Evolutionary conservation across 202 grass and related monocot genomes (phyloP).

Genomic region (Dendrocalamus latiflorus): DNA sequence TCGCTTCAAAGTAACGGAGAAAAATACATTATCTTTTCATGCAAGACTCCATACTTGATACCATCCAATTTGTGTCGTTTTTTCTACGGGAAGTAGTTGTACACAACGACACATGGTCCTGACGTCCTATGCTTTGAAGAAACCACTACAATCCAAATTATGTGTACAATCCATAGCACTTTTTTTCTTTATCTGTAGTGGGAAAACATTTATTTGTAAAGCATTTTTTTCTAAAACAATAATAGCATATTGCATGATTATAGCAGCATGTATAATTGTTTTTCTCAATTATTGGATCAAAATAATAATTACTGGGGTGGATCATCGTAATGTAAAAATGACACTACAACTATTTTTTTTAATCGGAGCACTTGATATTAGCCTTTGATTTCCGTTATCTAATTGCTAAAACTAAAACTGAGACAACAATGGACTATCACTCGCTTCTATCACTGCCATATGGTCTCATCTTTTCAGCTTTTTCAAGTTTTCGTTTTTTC

Average conservation of each 20-base stretch:
- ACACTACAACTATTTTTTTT: neutral
- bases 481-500: too few relatives aligned
- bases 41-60: neutral
- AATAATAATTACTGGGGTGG: too few relatives aligned
- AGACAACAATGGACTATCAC: neutral
- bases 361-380: neutral
- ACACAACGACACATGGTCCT: neutral
- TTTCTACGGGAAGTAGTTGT: neutral
- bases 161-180: neutral
- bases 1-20: slow-evolving; percentile 7
- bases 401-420: neutral
- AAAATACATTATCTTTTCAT: neutral
- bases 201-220: neutral
- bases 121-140: neutral
- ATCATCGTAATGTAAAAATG: neutral
- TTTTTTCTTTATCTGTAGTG: neutral
- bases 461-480: too few relatives aligned
- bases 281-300: neutral
- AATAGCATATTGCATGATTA: neutral
- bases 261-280: neutral
- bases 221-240: neutral
- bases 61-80: neutral
- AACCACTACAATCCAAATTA: too few relatives aligned
- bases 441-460: too few relatives aligned
- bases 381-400: neutral